Evolutionary conservation across 495 filamentous ascomycete species (phyloP).

Genomic region (Penicillium macrosclerotiorum): DNA sequence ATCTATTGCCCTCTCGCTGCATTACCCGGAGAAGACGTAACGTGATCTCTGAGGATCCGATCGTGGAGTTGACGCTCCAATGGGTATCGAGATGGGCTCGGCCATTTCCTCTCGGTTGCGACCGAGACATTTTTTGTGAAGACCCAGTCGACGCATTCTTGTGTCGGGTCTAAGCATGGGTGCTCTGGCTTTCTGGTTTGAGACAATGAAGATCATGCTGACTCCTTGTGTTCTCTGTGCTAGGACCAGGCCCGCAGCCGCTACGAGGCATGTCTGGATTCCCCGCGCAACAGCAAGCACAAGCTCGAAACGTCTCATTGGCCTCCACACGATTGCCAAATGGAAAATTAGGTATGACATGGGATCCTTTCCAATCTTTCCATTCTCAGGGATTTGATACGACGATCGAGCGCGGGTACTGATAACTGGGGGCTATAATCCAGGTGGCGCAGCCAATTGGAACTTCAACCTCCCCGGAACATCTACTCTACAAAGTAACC

Average conservation of each 20-base stretch:
- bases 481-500: conserved; percentile 55
- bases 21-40: not conserved
- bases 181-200: conserved; percentile 2
- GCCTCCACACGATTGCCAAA: conserved; percentile 71
- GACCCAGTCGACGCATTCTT: conserved; percentile 19
- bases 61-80: conserved; percentile 16
- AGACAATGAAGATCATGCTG: conserved; percentile 24
- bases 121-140: conserved; percentile 28
- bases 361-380: conserved; percentile 5
- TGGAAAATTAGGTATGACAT: conserved; percentile 66
- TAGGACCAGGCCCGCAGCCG: conserved; percentile 66
- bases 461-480: conserved; percentile 71
- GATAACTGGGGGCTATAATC: conserved; percentile 34
- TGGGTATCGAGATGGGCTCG: conserved; percentile 20
- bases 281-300: conserved; percentile 62
- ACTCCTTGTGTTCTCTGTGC: conserved; percentile 20
- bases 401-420: conserved; percentile 18
- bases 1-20: not conserved
- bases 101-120: conserved; percentile 30
- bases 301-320: conserved; percentile 55
- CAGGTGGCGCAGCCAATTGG: conserved; percentile 70
- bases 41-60: not conserved
- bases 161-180: conserved; percentile 16
- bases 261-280: conserved; percentile 70
- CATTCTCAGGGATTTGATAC: not conserved